A percentile compares a stretch with the other conserved stretches of the same genome.
These are phyloP conservation scores for Colletotrichum abscissum DNA, from an alignment of 2,329 filamentous ascomycete species.

Conservation along the genomic window DNA sequence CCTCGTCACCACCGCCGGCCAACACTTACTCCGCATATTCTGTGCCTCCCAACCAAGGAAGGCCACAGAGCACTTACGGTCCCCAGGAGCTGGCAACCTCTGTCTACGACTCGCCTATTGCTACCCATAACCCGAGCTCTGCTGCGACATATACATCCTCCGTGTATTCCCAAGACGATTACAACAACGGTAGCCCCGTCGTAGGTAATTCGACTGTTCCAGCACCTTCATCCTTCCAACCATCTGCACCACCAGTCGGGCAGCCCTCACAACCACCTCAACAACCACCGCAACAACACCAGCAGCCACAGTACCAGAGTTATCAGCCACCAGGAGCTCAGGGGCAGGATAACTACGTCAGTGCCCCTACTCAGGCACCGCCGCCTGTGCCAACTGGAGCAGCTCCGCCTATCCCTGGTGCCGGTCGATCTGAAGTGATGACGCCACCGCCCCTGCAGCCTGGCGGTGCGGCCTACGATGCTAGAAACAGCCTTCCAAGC, in stretches of 20 bases:
- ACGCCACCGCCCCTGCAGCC: conserved; percentile 57
- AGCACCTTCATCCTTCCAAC: conserved; percentile 38
- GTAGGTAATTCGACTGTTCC: conserved; percentile 43
- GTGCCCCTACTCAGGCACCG: conserved; percentile 39
- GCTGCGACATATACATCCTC: conserved; percentile 58
- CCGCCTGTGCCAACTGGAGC: conserved; percentile 49
- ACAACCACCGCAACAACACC: conserved; percentile 45
- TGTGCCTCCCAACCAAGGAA: conserved; percentile 58
- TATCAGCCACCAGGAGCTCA: conserved; percentile 51
- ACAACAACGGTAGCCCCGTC: conserved; percentile 50
- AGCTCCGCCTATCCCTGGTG: conserved; percentile 52
- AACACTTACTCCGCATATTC: conserved; percentile 61
- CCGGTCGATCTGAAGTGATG: conserved; percentile 36
- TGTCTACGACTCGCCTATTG: conserved; percentile 79
- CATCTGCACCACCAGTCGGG: conserved; percentile 36
- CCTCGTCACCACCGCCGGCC: conserved; percentile 61
- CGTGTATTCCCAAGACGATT: conserved; percentile 62
- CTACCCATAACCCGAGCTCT: conserved; percentile 59
- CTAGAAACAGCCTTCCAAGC: conserved; percentile 62
- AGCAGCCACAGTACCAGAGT: conserved; percentile 53
- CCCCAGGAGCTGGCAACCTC: conserved; percentile 84
- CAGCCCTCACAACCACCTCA: conserved; percentile 37
- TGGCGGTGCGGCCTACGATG: conserved; percentile 58
- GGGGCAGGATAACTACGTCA: conserved; percentile 44
- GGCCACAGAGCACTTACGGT: conserved; percentile 75